phyloP scores from a whole-genome alignment of 1,284 basidiomycete genomes.

The Irpex rosettiformis region DNA sequence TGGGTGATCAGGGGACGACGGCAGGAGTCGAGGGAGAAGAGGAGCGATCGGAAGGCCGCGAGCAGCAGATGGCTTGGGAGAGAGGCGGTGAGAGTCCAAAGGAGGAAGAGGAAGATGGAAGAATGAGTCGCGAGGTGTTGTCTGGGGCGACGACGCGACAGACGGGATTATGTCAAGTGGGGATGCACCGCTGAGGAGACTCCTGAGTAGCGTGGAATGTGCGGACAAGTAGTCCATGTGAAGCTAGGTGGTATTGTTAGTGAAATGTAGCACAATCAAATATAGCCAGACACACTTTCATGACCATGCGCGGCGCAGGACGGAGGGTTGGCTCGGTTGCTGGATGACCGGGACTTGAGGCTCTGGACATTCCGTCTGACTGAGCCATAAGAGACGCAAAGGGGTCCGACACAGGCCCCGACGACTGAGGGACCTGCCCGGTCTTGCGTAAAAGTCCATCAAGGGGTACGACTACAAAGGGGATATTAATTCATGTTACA shows the following conservation, averaged over 20 bases:
- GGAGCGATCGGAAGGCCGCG: conserved; percentile 34
- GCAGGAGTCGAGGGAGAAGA: conserved; percentile 60
- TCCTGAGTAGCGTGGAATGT: conserved; percentile 67
- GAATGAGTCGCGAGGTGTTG: conserved; percentile 18
- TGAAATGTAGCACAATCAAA: background rate
- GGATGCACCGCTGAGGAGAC: conserved; percentile 62
- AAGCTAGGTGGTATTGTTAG: conserved; percentile 39
- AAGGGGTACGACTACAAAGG: conserved; percentile 29
- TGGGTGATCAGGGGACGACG: conserved; percentile 58
- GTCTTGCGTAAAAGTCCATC: conserved; percentile 17
- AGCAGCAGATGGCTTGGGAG: conserved; percentile 14
- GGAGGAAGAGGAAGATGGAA: conserved; percentile 11
- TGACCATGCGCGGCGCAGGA: conserved; percentile 49
- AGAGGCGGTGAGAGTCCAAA: conserved; percentile 14
- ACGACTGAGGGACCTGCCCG: conserved; percentile 16
- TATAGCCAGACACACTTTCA: conserved; percentile 46
- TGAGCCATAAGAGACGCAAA: conserved; percentile 15
- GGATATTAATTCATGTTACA: background rate
- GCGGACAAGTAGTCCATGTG: conserved; percentile 71
- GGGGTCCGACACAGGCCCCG: conserved; percentile 12
- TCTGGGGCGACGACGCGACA: conserved; percentile 20
- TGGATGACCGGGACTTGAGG: conserved; percentile 38
- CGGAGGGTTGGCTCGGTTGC: conserved; percentile 51
- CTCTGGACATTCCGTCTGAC: conserved; percentile 9
- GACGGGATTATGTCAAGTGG: conserved; percentile 53